Evolutionary conservation across 257 asterid species (phyloP).

Genomic region (Anisodus acutangulus): DNA sequence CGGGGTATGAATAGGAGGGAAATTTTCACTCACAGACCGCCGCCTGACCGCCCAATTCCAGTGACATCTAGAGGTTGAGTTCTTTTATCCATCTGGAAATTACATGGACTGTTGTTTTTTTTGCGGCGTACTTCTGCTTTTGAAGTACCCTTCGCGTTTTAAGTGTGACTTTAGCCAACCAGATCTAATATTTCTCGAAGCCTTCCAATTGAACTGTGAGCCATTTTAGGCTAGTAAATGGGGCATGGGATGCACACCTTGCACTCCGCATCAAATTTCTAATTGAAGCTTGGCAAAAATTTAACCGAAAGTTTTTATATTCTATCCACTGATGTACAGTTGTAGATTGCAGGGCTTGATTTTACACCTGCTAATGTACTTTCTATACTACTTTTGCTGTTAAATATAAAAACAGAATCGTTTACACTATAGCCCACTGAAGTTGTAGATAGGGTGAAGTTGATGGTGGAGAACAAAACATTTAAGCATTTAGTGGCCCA

Average conservation of each 20-base stretch:
- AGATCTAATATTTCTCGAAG: neutral
- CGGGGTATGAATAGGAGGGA: conserved; percentile 64
- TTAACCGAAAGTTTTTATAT: neutral
- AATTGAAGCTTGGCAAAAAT: conserved; percentile 11
- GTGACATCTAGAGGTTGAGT: conserved; percentile 72
- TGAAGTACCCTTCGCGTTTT: neutral
- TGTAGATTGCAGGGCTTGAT: neutral
- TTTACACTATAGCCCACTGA: neutral
- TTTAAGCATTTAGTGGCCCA: neutral
- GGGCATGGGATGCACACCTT: neutral
- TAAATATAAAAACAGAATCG: neutral
- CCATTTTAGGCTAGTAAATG: conserved; percentile 3
- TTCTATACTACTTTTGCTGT: neutral
- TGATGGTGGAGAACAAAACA: neutral
- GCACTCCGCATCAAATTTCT: neutral
- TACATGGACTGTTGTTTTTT: neutral
- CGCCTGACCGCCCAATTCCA: conserved; percentile 69
- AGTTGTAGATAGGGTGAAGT: neutral
- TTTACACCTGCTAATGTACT: conserved; percentile 6
- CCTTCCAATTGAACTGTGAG: neutral
- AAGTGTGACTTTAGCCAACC: neutral
- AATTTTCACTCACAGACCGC: conserved; percentile 63
- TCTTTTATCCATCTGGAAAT: conserved; percentile 25
- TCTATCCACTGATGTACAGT: neutral
- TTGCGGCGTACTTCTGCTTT: neutral